Evolutionary conservation across 345 rosid species (phyloP).

Genomic region (Corymbia maculata): DNA sequence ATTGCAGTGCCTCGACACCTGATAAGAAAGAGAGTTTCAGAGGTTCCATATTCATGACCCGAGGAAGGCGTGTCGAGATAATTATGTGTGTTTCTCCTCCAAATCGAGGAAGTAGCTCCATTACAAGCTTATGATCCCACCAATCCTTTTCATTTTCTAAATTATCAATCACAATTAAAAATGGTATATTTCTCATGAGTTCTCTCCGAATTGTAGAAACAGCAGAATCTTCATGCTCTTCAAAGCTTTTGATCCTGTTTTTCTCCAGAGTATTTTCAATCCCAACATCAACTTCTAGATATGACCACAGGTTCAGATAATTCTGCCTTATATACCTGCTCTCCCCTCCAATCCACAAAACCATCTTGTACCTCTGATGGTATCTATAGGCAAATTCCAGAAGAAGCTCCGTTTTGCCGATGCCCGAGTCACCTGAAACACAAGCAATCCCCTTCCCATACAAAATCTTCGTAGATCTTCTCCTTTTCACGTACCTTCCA

Average conservation of each 20-base stretch:
- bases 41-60: conserved; percentile 85
- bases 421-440: conserved; percentile 79
- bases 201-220: conserved; percentile 64
- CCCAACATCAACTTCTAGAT: conserved; percentile 77
- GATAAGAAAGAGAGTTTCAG: conserved; percentile 72
- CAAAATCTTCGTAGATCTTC: conserved; percentile 46
- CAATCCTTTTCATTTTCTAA: conserved; percentile 93
- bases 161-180: conserved; percentile 79
- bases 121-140: conserved; percentile 87
- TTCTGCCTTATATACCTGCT: conserved; percentile 82
- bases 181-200: conserved; percentile 88
- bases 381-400: conserved; percentile 80
- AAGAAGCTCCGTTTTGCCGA: conserved; percentile 95
- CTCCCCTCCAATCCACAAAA: conserved; percentile 92
- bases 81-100: conserved; percentile 90
- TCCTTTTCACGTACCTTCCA: conserved; percentile 45
- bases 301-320: conserved; percentile 71
- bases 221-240: conserved; percentile 91
- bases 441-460: conserved; percentile 93
- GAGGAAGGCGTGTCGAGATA: conserved; percentile 64
- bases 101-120: conserved; percentile 97
- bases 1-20: conserved; percentile 70
- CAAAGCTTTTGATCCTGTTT: conserved; percentile 60
- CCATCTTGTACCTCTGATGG: conserved; percentile 92
- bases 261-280: conserved; percentile 49